Base-by-base conservation (phyloP, 2,329 filamentous ascomycete species). In the Lachnellula cervina region DNA sequence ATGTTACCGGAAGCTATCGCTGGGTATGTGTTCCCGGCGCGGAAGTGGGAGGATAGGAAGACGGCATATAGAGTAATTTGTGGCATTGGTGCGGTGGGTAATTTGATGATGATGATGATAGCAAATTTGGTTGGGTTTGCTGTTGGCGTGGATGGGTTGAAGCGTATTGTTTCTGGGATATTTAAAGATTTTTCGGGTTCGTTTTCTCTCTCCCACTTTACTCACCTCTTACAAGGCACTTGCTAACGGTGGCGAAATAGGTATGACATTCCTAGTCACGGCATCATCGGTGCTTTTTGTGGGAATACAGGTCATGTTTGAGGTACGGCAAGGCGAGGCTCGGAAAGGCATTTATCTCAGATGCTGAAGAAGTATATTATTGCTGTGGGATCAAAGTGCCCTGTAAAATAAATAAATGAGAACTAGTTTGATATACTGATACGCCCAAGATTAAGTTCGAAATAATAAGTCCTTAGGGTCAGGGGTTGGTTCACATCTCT, bases 51-150 rank as follows among this genome's bases (percentile, higher is more conserved):
- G 64, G 74, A 78, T 21, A 75, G 79, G 0, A 89, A 89, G 2
- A 87, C 84, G 50, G 71, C 80, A 2, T 97, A 96, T 69, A 83
- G 94, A 25, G 80, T 92, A 71, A 69, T 97, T 2, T 92, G 88
- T 70, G 89, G 88, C 5, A 71, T 89, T 16, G 94, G 93, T 2
- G 90, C 84, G 0, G 89, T 97, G 3, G 82, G 74, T 0, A 97
- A 97, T 65, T 80, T 96, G 23, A 74, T 97, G 48, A 91, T 97
- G 87, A 94, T 99, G 88, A 96, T 97, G 81, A 80, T 82, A 45
- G 94, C 93, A 16, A 99, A 99, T 69, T 75, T 99, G 17, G 91
- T 99, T 11, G 94, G 94, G 0, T 99, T 97, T 72, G 94, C 93
- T 0, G 80, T 99, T 13, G 95, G 95, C 0, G 63, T 97, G 49